A percentile compares a stretch with the other conserved stretches of the same genome.
These are phyloP conservation scores for Hirschfeldia incana DNA, from an alignment of 345 rosid genomes.

Conservation along the genomic window DNA sequence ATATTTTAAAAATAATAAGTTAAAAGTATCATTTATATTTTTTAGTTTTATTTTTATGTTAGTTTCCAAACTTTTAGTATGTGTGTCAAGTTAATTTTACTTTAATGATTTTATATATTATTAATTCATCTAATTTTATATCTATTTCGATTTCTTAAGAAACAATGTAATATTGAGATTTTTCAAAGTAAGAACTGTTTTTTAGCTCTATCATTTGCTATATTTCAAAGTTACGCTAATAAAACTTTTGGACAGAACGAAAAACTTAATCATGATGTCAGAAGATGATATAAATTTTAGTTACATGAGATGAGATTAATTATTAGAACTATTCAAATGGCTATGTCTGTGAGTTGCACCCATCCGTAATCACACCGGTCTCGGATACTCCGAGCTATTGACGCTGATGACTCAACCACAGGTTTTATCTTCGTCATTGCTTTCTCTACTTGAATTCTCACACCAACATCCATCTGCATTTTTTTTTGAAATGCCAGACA, in stretches of 20 bases:
- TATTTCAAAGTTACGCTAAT: neutral
- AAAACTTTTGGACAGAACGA: conserved; percentile 10
- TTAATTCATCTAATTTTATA: too few species aligned
- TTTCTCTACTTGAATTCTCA: conserved; percentile 55
- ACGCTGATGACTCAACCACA: conserved; percentile 53
- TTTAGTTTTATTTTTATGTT: too few species aligned
- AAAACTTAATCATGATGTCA: neutral
- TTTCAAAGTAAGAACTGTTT: too few species aligned
- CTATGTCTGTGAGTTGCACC: conserved; percentile 53
- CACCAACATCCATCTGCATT: conserved; percentile 57
- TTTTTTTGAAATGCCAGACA: neutral
- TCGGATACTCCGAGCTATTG: conserved; percentile 51
- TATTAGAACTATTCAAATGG: conserved; percentile 22
- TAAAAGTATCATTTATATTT: too few species aligned
- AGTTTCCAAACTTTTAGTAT: too few species aligned
- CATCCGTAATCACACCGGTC: conserved; percentile 88
- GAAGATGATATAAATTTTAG: conserved; percentile 12
- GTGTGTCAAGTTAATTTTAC: too few species aligned
- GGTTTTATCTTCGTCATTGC: conserved; percentile 61
- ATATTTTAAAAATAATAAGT: too few species aligned
- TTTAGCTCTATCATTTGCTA: neutral
- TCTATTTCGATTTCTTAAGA: too few species aligned
- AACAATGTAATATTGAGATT: too few species aligned
- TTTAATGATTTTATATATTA: too few species aligned
- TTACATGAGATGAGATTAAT: conserved; percentile 26